A percentile compares a stretch with the other conserved stretches of the same genome.
These are phyloP conservation scores for Geotrichum klebahnii DNA, from an alignment of 1,139 yeast species.

Conservation along the genomic window DNA sequence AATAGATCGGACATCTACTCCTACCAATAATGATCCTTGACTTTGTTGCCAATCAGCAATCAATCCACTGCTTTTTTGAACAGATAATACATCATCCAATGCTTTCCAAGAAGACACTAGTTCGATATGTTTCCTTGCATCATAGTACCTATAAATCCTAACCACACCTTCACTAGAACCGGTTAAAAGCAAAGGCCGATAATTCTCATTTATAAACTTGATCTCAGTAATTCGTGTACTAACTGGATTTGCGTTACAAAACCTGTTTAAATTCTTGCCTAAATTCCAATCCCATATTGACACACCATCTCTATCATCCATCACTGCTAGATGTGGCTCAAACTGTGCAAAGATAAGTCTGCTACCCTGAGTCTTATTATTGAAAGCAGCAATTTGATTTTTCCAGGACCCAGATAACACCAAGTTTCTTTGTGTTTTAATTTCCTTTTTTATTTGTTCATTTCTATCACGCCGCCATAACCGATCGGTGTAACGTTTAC, in stretches of 20 bases:
- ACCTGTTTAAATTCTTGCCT: constrained; percentile 54
- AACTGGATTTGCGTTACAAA: constrained; percentile 79
- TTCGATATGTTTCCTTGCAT: constrained; percentile 52
- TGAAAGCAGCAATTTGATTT: constrained; percentile 54
- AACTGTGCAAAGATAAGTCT: constrained; percentile 80
- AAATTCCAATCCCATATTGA: constrained; percentile 87
- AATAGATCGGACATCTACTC: constrained; percentile 91
- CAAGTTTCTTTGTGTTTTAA: constrained; percentile 83
- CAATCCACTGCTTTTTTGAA: constrained; percentile 67
- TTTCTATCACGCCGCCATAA: constrained; percentile 89
- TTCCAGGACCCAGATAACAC: constrained; percentile 88
- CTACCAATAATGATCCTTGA: constrained; percentile 82
- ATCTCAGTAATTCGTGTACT: constrained; percentile 87
- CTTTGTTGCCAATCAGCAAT: constrained; percentile 97
- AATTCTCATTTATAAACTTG: constrained; percentile 87
- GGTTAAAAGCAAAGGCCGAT: constrained; percentile 72
- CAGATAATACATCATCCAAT: constrained; percentile 73
- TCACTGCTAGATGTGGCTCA: constrained; percentile 74
- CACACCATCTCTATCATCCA: constrained; percentile 83
- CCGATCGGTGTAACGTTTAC: constrained; percentile 75
- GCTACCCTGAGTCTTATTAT: constrained; percentile 77
- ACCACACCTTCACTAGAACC: constrained; percentile 95
- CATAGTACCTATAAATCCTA: constrained; percentile 75
- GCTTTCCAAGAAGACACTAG: constrained; percentile 91
- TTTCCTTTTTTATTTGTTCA: constrained; percentile 77